Evolutionary conservation across 106 monocot species (phyloP).

Genomic region (Amphibolis antarctica): DNA sequence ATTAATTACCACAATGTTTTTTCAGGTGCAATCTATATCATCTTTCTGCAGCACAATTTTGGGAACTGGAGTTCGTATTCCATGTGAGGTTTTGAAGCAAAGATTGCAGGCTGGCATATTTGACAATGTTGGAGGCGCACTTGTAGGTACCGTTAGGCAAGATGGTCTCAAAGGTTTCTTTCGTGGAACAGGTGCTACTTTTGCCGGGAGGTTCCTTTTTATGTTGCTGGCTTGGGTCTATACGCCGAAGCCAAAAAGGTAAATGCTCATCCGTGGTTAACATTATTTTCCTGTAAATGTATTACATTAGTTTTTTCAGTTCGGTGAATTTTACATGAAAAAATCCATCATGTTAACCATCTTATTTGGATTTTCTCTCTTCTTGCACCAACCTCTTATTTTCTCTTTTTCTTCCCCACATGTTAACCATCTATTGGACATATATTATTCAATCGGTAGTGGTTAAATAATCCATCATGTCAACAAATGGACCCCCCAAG

Average conservation of each 20-base stretch:
- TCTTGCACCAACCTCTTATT: no score
- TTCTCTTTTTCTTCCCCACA: no score
- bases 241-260: slow-evolving; percentile 98
- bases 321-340: no score
- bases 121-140: slow-evolving; percentile 91
- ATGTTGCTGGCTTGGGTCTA: slow-evolving; percentile 95
- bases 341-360: no score
- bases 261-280: background rate
- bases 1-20: slow-evolving; percentile 1
- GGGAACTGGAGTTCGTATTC: slow-evolving; percentile 72
- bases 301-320: no score
- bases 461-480: no score
- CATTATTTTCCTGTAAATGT: no score
- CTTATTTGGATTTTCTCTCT: no score
- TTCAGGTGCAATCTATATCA: slow-evolving; percentile 65
- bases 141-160: slow-evolving; percentile 65
- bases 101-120: slow-evolving; percentile 59
- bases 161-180: slow-evolving; percentile 92
- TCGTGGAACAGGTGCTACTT: slow-evolving; percentile 96
- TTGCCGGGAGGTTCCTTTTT: slow-evolving; percentile 93
- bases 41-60: slow-evolving; percentile 86
- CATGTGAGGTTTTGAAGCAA: slow-evolving; percentile 90
- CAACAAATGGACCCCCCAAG: no score
- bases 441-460: no score
- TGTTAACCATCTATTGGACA: no score